Base-by-base conservation (phyloP, 495 filamentous ascomycete species). In the Hyaloscypha bicolor region DNA sequence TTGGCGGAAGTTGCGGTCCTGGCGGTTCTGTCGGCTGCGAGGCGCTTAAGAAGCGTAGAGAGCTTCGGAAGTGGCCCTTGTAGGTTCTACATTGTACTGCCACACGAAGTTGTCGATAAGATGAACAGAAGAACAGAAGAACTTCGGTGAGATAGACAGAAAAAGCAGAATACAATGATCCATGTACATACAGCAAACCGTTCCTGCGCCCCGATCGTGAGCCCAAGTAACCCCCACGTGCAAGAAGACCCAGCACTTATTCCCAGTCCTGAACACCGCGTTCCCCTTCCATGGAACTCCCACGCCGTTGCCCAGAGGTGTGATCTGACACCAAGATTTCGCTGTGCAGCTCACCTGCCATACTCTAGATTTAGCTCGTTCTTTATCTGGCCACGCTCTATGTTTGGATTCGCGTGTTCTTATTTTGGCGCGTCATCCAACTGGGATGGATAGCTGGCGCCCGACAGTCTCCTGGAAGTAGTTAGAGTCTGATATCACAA, bases 401-500 rank as follows among this genome's bases (percentile, higher is more conserved):
- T 56, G 62, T 35, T 8, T 60, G 67, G 58, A 70, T 70, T 33
- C 68, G 68, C 3, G 68, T 25, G 32, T 59, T 65, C 59, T 57
- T 72, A 6, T 48, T 31, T 12, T 67, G 56, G 48, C 37, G 37
- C 33, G 30, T 56, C 57, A 72, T 64, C 70, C 70, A 72, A 30
- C 33, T 63, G 29, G 71, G 71, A 12, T 55, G 59, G 12, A 72
- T 57, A 31, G 71, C 65, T 12, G 68, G 67, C 33, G 71, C 55
- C 22, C 71, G 71, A 70, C 71, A 73, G 25, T 70, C 68, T 32
- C 71, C 71, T 73, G 61, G 9, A 58, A 6, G 9, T 2, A 31
- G 42, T 59, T 42, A 64, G 37, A 25, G 25, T 25, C 25, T 25
- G 25, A 25, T 25, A 25, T 25, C 25, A 25, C 25, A 25, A 25